Conservation (phyloP, 2,329 filamentous ascomycete species). For the Sporothrix protearum region DNA sequence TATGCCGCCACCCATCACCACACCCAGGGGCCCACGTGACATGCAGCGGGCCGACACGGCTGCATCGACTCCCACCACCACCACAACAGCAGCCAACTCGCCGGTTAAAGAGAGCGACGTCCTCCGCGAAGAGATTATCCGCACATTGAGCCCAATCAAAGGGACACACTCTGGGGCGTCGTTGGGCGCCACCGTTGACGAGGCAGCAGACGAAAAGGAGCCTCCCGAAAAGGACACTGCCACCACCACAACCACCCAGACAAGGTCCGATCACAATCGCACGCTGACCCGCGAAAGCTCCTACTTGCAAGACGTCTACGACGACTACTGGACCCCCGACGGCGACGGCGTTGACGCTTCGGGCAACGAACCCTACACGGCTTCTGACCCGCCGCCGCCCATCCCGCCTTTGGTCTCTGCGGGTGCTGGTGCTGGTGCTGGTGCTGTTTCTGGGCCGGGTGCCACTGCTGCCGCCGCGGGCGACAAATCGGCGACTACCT, state of each 20-base stretch:
- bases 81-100: slow-evolving; percentile 39
- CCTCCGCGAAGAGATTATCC: slow-evolving; percentile 70
- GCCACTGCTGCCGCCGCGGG: background rate
- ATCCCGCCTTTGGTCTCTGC: slow-evolving; percentile 9
- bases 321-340: slow-evolving; percentile 60
- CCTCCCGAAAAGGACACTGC: slow-evolving; percentile 11
- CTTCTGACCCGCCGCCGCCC: slow-evolving; percentile 6
- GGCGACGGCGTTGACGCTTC: slow-evolving; percentile 46
- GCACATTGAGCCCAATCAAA: slow-evolving; percentile 57
- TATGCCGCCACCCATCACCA: slow-evolving; percentile 32
- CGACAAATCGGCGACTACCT: background rate
- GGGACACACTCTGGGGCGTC: slow-evolving; percentile 28
- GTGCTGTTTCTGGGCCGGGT: background rate
- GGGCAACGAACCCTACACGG: slow-evolving; percentile 9
- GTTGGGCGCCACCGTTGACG: background rate
- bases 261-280: background rate
- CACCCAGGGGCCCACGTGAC: slow-evolving; percentile 25
- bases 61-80: slow-evolving; percentile 38
- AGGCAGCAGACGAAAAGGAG: slow-evolving; percentile 28
- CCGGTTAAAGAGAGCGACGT: slow-evolving; percentile 67
- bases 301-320: slow-evolving; percentile 63
- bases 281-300: slow-evolving; percentile 51
- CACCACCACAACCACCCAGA: background rate
- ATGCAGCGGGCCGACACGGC: slow-evolving; percentile 44
- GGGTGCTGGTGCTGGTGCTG: background rate